phyloP scores from a whole-genome alignment of 2,329 filamentous ascomycete genomes.

The Fusarium circinatum region DNA sequence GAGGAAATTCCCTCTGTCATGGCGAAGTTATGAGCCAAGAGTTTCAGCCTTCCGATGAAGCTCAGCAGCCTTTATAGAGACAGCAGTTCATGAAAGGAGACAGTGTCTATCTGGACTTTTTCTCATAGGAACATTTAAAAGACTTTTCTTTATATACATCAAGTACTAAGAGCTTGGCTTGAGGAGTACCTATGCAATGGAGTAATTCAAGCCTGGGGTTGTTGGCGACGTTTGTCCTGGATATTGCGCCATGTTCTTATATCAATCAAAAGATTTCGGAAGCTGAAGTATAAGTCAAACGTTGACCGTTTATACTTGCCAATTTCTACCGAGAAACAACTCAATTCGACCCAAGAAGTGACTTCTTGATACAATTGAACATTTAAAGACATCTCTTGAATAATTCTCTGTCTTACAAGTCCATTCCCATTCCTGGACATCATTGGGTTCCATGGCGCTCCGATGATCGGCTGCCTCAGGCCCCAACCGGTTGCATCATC shows the following conservation, averaged over 20 bases:
- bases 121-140: fast-evolving
- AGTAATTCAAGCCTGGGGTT: not conserved
- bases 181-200: not conserved
- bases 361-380: not conserved
- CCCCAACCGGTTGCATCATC: conserved; percentile 45
- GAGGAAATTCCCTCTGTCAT: too few relatives aligned
- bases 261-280: conserved; percentile 20
- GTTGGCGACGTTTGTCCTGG: conserved; percentile 26
- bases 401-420: not conserved
- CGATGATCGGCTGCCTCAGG: conserved; percentile 45
- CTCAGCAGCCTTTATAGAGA: not conserved
- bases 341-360: not conserved
- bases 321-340: not conserved
- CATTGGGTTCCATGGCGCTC: conserved; percentile 13
- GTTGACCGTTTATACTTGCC: not conserved
- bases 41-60: not conserved
- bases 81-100: not conserved
- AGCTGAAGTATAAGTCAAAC: not conserved
- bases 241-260: conserved; percentile 27
- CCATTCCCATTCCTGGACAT: not conserved
- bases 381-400: not conserved
- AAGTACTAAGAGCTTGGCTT: fast-evolving
- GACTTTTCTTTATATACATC: fast-evolving
- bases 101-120: too few relatives aligned
- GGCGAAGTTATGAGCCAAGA: not conserved